phyloP scores from a whole-genome alignment of 257 asterid genomes.

The Echium plantagineum region DNA sequence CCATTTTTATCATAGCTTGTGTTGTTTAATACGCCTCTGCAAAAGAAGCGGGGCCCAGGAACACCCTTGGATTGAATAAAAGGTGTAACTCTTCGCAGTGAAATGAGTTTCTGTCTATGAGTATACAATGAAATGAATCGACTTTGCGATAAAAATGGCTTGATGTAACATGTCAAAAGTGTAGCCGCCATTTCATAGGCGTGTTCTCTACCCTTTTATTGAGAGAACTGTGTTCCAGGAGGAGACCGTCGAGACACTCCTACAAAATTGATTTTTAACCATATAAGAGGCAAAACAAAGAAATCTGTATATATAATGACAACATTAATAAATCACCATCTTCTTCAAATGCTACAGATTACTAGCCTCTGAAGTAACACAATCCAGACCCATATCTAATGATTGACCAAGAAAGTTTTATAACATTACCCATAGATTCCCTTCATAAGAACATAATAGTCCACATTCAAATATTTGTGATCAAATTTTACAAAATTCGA shows the following conservation, averaged over 20 bases:
- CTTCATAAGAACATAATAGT: too few relatives aligned
- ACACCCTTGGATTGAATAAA: neutral
- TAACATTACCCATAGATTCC: too few relatives aligned
- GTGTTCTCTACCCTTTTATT: neutral
- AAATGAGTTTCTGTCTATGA: neutral
- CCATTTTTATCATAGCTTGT: neutral
- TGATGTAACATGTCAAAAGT: neutral
- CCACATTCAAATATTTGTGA: too few relatives aligned
- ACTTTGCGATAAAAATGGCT: neutral
- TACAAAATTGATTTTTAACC: neutral
- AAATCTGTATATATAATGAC: too few relatives aligned
- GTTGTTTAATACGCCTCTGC: neutral
- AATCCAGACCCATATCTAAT: too few relatives aligned
- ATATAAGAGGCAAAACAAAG: neutral
- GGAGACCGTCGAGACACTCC: neutral
- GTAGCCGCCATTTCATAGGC: neutral
- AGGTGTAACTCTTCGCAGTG: neutral
- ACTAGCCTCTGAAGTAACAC: too few relatives aligned
- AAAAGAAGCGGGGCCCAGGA: neutral
- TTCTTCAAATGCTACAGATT: too few relatives aligned
- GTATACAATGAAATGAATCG: neutral
- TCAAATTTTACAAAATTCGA: too few relatives aligned
- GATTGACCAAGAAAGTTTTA: too few relatives aligned
- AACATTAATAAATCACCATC: neutral
- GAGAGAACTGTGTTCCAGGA: too few relatives aligned